Evolutionary conservation across 306 rosid species (phyloP), one percentile per base, ranked within the genome.

Genomic region (Vicia sativa): DNA sequence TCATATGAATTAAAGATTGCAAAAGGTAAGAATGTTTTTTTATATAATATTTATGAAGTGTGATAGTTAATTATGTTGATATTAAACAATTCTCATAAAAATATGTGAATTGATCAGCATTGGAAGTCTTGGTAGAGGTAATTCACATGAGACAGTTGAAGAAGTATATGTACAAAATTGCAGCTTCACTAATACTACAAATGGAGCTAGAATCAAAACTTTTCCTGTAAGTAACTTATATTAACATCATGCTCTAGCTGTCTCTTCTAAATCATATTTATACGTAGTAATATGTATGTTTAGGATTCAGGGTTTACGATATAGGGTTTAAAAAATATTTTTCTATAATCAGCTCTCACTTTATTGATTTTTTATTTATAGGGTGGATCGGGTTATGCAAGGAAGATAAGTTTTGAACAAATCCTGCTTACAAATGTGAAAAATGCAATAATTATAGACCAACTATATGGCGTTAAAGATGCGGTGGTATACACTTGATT

Each of bases 131-230:
- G 88, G 88, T n/a, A 2, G 0, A 23, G 1, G 42, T 59, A 4
- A 25, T 0, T 3, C 19, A 0, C 11, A 9, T 16, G 39, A 52
- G 7, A 41, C 11, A 9, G 83, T 72, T 6, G 73, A 80, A 68
- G 79, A 80, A 7, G 41, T 84, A 3, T 9, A 78, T 14, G 81
- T 84, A 2, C 12, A 39, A 0, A 49, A 78, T 13, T 80, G 85
- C 63, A 84, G 0, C 62, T 74, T 78, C 74, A 68, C 0, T 0
- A 26, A 56, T 1, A 68, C 85, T 2, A 9, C 21, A 58, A 84
- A 84, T 72, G 85, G 81, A 63, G 81, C 75, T 15, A 75, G 88
- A 75, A 80, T 84, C 67, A 84, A 78, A 58, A 80, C 88, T 49
- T 56, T 55, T 59, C 14, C 60, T 2, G 85, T 83, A 3, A 58